A percentile compares a stretch with the other conserved stretches of the same genome.
These are phyloP conservation scores for Pichia sp. DNA, from an alignment of 1,139 yeast species.

Conservation along the genomic window DNA sequence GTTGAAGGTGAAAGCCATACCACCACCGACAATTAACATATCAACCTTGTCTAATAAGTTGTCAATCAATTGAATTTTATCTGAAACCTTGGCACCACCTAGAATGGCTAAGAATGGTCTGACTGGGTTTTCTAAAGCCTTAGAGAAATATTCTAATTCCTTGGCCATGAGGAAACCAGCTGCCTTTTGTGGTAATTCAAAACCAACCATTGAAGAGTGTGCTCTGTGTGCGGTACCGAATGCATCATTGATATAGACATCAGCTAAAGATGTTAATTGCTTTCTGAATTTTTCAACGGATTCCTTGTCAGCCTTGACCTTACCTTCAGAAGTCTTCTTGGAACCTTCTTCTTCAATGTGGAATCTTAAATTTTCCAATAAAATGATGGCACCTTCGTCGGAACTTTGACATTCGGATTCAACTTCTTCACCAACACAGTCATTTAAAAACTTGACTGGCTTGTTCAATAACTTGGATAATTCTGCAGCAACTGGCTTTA, in stretches of 20 bases:
- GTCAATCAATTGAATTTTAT: slow-evolving; percentile 95
- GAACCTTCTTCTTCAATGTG: slow-evolving; percentile 97
- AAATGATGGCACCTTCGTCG: slow-evolving; percentile 61
- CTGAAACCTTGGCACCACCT: slow-evolving; percentile 98
- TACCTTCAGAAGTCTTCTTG: slow-evolving; percentile 76
- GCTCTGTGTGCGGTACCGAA: slow-evolving; percentile 99
- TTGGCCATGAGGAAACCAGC: slow-evolving; percentile 96
- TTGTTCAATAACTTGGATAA: slow-evolving; percentile 63
- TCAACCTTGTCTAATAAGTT: slow-evolving; percentile 93
- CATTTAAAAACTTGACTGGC: slow-evolving; percentile 69
- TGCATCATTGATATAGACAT: slow-evolving; percentile 94
- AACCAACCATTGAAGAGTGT: slow-evolving; percentile 96
- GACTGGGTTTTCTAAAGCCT: slow-evolving; percentile 93
- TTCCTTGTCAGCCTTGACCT: slow-evolving; percentile 81
- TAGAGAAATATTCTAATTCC: slow-evolving; percentile 92
- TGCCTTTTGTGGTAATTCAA: slow-evolving; percentile 88
- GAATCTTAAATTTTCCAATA: slow-evolving; percentile 93
- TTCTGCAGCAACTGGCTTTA: slow-evolving; percentile 87
- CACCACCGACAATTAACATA: slow-evolving; percentile 91
- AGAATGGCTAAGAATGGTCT: slow-evolving; percentile 96
- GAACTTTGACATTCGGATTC: slow-evolving; percentile 68
- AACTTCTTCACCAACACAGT: slow-evolving; percentile 85
- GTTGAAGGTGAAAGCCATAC: slow-evolving; percentile 98
- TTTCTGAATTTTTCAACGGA: slow-evolving; percentile 79
- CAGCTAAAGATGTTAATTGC: slow-evolving; percentile 83